phyloP scores from a whole-genome alignment of 192 early-diverging fungal genomes.

The Dissophora globulifera region DNA sequence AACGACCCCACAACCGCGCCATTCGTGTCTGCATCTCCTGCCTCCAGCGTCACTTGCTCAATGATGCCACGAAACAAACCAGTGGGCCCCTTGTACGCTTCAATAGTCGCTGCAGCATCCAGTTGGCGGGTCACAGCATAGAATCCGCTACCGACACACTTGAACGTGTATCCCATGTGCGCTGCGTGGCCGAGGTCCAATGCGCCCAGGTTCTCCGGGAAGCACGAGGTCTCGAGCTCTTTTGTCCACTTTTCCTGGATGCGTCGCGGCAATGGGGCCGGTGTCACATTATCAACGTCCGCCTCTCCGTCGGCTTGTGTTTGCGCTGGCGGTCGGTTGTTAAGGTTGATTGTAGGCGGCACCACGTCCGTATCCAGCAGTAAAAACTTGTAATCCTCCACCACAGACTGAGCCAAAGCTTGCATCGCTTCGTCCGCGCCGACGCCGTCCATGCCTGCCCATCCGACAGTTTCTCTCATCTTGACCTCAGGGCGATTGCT shows the following conservation, averaged over 20 bases:
- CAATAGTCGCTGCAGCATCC: conserved; percentile 12
- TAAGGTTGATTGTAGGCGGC: conserved; percentile 15
- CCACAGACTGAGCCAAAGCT: conserved; percentile 17
- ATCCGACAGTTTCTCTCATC: conserved; percentile 33
- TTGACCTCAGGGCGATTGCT: conserved; percentile 3
- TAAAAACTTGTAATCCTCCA: conserved; percentile 36
- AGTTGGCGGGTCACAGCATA: conserved; percentile 49
- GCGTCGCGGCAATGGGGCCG: background rate
- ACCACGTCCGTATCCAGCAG: conserved; percentile 23
- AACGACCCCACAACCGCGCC: conserved; percentile 63
- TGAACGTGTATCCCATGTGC: conserved; percentile 65
- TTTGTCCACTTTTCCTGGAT: conserved; percentile 35
- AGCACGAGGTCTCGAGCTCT: conserved; percentile 32
- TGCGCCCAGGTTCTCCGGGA: conserved; percentile 33
- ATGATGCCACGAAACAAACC: conserved; percentile 52
- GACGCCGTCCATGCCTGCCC: conserved; percentile 36
- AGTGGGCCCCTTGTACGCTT: conserved; percentile 15
- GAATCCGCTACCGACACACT: conserved; percentile 57
- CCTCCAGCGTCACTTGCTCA: conserved; percentile 61
- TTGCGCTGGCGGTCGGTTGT: too few species aligned
- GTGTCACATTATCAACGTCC: conserved; percentile 1
- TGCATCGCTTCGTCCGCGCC: conserved; percentile 18
- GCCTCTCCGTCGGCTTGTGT: background rate
- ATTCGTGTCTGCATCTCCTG: conserved; percentile 69
- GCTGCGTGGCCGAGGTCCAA: conserved; percentile 53